phyloP scores from a whole-genome alignment of 192 early-diverging fungal species.

The Coemansia sp. region DNA sequence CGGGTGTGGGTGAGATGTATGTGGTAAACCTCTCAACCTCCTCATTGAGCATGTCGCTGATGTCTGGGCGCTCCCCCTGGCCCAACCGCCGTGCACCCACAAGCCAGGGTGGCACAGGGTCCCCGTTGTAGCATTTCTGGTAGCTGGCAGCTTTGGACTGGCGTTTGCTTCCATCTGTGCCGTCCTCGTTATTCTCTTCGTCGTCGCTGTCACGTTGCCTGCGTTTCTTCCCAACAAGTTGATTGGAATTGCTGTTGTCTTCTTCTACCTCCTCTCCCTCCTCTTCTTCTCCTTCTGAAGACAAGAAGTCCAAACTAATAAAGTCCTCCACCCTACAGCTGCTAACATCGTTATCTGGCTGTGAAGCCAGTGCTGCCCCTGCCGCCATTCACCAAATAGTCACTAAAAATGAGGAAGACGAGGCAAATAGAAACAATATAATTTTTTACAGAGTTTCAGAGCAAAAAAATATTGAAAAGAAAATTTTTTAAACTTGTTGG shows the following conservation, averaged over 20 bases:
- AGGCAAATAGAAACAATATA: not conserved
- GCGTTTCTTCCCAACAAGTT: conserved; percentile 11
- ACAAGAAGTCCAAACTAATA: conserved; percentile 22
- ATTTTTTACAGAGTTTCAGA: not conserved
- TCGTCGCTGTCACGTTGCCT: conserved; percentile 9
- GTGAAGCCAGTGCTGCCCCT: not conserved
- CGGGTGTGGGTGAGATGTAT: conserved; percentile 77
- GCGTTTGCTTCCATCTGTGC: not conserved
- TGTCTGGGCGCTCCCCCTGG: conserved; percentile 30
- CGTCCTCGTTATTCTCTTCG: conserved; percentile 4
- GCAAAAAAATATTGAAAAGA: conserved; percentile 1
- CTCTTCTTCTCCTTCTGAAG: conserved; percentile 11
- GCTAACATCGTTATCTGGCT: not conserved
- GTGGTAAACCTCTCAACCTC: conserved; percentile 77
- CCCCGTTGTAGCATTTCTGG: conserved; percentile 45
- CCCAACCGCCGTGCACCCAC: conserved; percentile 28
- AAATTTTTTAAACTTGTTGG: not conserved
- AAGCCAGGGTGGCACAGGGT: conserved; percentile 50
- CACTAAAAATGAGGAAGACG: not conserved
- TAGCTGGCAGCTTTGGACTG: conserved; percentile 3
- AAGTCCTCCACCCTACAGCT: conserved; percentile 16
- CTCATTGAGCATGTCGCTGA: conserved; percentile 52
- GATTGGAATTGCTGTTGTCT: not conserved
- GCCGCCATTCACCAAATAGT: conserved; percentile 1
- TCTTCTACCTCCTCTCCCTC: not conserved